A percentile compares a stretch with the other conserved stretches of the same genome.
Evolutionary conservation across 768 basidiomycete species (phyloP).

Genomic region (Galerina marginata): DNA sequence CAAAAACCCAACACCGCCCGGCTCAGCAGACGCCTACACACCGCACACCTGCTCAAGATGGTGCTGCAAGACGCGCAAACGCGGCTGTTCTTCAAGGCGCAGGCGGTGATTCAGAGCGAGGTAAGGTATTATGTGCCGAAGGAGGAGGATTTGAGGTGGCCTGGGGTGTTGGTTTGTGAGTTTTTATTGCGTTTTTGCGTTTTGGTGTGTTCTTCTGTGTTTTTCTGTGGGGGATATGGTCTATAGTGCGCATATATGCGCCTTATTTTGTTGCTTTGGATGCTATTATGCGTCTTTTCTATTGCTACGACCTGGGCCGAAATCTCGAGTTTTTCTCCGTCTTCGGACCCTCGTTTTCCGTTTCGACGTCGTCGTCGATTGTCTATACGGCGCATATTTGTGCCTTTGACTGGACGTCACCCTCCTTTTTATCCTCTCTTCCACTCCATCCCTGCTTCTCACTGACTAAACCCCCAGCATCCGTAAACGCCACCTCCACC

Average conservation of each 20-base stretch:
- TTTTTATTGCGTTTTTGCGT: constrained; percentile 5
- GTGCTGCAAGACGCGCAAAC: constrained; percentile 97
- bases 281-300: too few species aligned
- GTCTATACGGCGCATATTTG: too few species aligned
- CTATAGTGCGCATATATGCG: too few species aligned
- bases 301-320: too few species aligned
- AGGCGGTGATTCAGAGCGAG: constrained; percentile 87
- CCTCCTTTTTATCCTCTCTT: constrained; percentile 6
- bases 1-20: constrained; percentile 39
- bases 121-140: constrained; percentile 84
- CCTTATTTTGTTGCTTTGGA: too few species aligned
- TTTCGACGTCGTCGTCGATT: too few species aligned
- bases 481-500: constrained; percentile 47
- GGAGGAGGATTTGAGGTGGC: constrained; percentile 84
- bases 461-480: constrained; percentile 32
- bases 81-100: constrained; percentile 93
- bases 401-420: too few species aligned
- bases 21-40: constrained; percentile 64
- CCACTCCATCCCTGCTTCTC: neutral
- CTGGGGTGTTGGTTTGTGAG: constrained; percentile 78
- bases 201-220: too few species aligned
- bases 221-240: too few species aligned
- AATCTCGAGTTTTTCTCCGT: too few species aligned
- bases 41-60: constrained; percentile 83
- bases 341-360: too few species aligned